Evolutionary conservation across 805 yeast species (phyloP).

Genomic region (Suhomyces canberraensis): DNA sequence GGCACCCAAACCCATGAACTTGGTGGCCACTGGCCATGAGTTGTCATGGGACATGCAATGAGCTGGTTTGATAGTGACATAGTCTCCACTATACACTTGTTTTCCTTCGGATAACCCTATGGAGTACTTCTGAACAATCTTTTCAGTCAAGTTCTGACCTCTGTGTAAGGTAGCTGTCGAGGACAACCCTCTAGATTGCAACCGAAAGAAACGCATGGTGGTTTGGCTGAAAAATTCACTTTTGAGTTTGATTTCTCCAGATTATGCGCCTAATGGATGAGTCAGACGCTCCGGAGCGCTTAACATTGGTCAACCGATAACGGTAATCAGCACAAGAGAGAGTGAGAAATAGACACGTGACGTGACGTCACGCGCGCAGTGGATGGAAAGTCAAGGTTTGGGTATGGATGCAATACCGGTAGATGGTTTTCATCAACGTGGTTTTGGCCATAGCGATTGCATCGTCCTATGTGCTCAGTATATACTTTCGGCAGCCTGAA

Average conservation of each 20-base stretch:
- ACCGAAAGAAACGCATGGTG: neutral
- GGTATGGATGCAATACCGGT: too few species aligned
- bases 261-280: conserved; percentile 6
- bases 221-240: neutral
- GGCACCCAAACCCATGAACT: conserved; percentile 94
- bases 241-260: conserved; percentile 1
- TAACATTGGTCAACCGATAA: conserved; percentile 3
- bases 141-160: conserved; percentile 90
- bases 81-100: conserved; percentile 83
- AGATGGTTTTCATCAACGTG: too few species aligned
- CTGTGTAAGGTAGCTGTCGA: conserved; percentile 11
- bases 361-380: too few species aligned
- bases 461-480: conserved; percentile 43
- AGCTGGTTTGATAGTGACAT: conserved; percentile 90
- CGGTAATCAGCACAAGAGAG: too few species aligned
- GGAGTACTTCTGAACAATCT: conserved; percentile 90
- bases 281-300: conserved; percentile 6
- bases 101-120: conserved; percentile 79
- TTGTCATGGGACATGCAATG: conserved; percentile 99
- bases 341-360: too few species aligned
- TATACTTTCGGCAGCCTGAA: conserved; percentile 31
- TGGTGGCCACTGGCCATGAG: conserved; percentile 98
- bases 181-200: conserved; percentile 5
- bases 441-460: conserved; percentile 33
- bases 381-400: too few species aligned